Base-by-base conservation (phyloP, 1,284 basidiomycete genomes). In the Cystobasidium sp. region DNA sequence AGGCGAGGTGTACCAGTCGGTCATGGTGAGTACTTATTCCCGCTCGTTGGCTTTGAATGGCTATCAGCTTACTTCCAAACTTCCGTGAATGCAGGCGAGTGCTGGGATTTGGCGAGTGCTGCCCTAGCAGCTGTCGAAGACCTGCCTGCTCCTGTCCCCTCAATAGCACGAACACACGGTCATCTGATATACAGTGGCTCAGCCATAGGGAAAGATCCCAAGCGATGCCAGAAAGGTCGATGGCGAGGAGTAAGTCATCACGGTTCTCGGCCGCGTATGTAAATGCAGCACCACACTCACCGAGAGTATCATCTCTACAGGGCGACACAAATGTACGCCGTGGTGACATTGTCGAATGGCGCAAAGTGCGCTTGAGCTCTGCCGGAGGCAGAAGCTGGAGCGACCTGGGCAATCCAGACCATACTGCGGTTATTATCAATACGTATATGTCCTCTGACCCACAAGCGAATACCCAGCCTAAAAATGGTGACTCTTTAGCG, bases 321-420 rank as follows among this genome's bases (percentile, higher is more conserved):
- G 86, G 85, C 0, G 86, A 88, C 77, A 83, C 84, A 75, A 82
- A 85, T 18, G 82, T 88, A 7, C 81, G 87, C 12, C 79, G 86
- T 55, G 87, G 87, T 10, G 87, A 88, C 76, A 85, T 88, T 66
- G 84, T 86, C 51, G 85, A 88, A 76, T 88, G 87, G 87, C 67
- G 75, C 22, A 62, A 16, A 37, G 79, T 78, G n/a, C 67, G 69
- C 49, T 14, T 66, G 75, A 14, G 78, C 72, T 6, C 75, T 75
- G 49, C 75, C 14, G 61, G 62, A 20, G 51, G 62, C 8, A 24
- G 59, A 49, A 44, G 67, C 44, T 75, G 68, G 61, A 41, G 47
- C 22, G 68, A 69, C 41, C 46, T 71, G 8, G 74, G 74, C 20
- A 55, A 49, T 59, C 74, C 74, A 8, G 74, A 75, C 8, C 74